Conservation (phyloP, 768 basidiomycete genomes). For the Nevesoporus exiguus region DNA sequence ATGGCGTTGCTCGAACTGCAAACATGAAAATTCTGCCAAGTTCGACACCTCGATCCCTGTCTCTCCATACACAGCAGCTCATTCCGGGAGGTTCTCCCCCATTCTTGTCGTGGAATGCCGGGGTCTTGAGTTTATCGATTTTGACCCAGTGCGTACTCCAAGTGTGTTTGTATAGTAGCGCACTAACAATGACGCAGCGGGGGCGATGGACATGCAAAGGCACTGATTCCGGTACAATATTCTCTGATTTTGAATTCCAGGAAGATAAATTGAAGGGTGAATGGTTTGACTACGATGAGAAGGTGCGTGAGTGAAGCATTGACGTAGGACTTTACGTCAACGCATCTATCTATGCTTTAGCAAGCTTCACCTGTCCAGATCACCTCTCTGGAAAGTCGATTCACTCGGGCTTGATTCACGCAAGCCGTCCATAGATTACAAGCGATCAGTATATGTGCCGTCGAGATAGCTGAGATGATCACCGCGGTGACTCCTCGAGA, state of each 20-base stretch:
- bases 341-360: slow-evolving; percentile 32
- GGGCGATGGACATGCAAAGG: slow-evolving; percentile 80
- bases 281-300: slow-evolving; percentile 92
- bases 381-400: slow-evolving; percentile 61
- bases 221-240: slow-evolving; percentile 47
- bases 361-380: slow-evolving; percentile 63
- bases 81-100: slow-evolving; percentile 56
- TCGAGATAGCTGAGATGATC: too few species aligned
- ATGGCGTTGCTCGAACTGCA: slow-evolving; percentile 76
- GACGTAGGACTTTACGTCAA: neutral
- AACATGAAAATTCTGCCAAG: slow-evolving; percentile 78
- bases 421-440: neutral
- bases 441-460: neutral
- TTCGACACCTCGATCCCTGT: slow-evolving; percentile 55
- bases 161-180: neutral
- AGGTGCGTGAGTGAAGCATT: slow-evolving; percentile 41
- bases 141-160: slow-evolving; percentile 60
- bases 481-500: too few species aligned
- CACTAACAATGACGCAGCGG: slow-evolving; percentile 36
- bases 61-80: slow-evolving; percentile 57
- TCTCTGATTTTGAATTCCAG: slow-evolving; percentile 56
- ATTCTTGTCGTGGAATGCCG: slow-evolving; percentile 79
- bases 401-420: slow-evolving; percentile 54
- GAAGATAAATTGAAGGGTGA: slow-evolving; percentile 32
- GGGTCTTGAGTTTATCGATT: slow-evolving; percentile 77